Evolutionary conservation across 441 rosid genomes (phyloP), one percentile per base, ranked within the genome.

Genomic region (Croton laevigatus): DNA sequence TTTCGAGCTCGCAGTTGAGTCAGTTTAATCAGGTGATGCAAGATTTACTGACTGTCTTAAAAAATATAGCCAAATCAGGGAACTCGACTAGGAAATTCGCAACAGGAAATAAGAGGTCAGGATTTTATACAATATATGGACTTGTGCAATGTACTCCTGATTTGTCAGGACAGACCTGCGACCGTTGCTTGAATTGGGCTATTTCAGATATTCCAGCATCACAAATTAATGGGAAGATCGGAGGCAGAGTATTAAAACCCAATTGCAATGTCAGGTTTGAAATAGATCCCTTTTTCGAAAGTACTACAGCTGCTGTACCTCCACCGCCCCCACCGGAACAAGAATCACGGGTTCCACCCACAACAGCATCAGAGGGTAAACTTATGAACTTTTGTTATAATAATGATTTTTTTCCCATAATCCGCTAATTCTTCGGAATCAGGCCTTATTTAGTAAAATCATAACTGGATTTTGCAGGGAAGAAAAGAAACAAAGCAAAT

Each of bases 91-190:
- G 46, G 36, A 87, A 87, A 79, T 89, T 84, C 20, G 79, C 86
- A 4, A 73, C 80, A 0, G 85, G 80, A 4, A 73, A 81, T 3
- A 62, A 40, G 37, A 38, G 23, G 0, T 69, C 76, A 0, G 71
- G 67, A 38, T 84, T 83, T 42, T 40, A 70, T 19, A 83, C 80
- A 20, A 62, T 86, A 64, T 88, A 70, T 62, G 88, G 82, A 19
- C 59, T 85, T 5, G 83, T 73, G 46, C 87, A 87, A 60, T 89
- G 95, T 59, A 81, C 87, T 6, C 82, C 83, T 1, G 89, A 88
- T 62, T 65, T 91, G 49, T 57, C 86, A 11, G 52, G 52, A 58
- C 32, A 38, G 16, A 71, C 75, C 0, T 91, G 97, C 72, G 23
- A 37, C 6, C 52, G 79, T 45, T 91, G 95, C 77, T 40, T 86